phyloP scores from a whole-genome alignment of 371 early-diverging fungal genomes.

The Mortierella sp. region DNA sequence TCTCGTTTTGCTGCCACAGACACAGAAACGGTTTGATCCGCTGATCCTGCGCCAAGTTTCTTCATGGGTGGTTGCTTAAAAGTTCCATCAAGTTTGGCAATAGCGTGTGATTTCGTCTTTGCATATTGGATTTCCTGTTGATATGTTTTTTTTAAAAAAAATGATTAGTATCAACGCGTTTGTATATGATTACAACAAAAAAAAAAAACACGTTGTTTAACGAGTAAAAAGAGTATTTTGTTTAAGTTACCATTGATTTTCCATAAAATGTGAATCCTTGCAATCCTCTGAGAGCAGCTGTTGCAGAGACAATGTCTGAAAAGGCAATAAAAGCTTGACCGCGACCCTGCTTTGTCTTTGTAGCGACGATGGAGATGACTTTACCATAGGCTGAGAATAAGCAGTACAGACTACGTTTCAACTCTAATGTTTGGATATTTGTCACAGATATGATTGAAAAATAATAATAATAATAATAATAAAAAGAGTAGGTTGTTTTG shows the following conservation, averaged over 20 bases:
- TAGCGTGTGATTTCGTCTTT: constrained; percentile 80
- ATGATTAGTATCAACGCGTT: too few species aligned
- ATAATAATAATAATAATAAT: background rate
- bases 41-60: constrained; percentile 21
- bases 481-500: background rate
- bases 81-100: constrained; percentile 79
- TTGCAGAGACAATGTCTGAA: constrained; percentile 78
- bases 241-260: constrained; percentile 80
- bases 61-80: constrained; percentile 44
- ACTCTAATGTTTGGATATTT: constrained; percentile 61
- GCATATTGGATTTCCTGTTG: constrained; percentile 81
- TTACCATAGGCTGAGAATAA: constrained; percentile 86
- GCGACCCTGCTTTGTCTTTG: constrained; percentile 81
- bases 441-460: background rate
- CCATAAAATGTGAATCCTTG: constrained; percentile 84
- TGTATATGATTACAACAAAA: too few species aligned
- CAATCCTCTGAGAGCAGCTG: constrained; percentile 78
- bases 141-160: background rate
- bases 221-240: background rate
- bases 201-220: too few species aligned
- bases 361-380: constrained; percentile 87
- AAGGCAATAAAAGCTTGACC: constrained; percentile 96
- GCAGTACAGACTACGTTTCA: constrained; percentile 77
- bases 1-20: constrained; percentile 34
- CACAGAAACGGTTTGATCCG: background rate